Percentiles rank a stretch among this genome's conserved stretches.
Evolutionary conservation across 768 basidiomycete genomes (phyloP).

Genomic region (Xerocomus brunneocitrinus): DNA sequence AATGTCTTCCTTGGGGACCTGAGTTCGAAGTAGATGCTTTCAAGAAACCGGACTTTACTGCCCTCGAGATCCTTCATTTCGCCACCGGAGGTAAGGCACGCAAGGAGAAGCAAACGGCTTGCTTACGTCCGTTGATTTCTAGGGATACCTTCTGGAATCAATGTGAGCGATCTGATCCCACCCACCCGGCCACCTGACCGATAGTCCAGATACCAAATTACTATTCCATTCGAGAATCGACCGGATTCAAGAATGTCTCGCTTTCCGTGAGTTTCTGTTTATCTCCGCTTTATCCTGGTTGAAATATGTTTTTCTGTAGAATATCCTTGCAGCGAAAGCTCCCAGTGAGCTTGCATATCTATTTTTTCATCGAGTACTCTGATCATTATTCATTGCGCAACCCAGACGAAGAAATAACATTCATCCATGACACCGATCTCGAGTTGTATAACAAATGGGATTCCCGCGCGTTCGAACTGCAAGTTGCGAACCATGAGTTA

Average conservation of each 20-base stretch:
- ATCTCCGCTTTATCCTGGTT: background rate
- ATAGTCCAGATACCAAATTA: slow-evolving; percentile 70
- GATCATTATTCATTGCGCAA: background rate
- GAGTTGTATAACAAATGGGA: slow-evolving; percentile 77
- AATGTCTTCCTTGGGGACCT: slow-evolving; percentile 77
- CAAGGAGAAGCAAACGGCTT: background rate
- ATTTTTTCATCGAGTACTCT: background rate
- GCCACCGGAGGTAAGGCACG: slow-evolving; percentile 66
- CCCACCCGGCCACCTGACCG: background rate
- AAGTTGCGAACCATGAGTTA: slow-evolving; percentile 88
- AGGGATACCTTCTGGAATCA: slow-evolving; percentile 87
- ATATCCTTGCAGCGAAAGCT: slow-evolving; percentile 83
- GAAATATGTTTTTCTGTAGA: slow-evolving; percentile 36
- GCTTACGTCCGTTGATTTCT: background rate
- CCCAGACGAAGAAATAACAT: slow-evolving; percentile 72
- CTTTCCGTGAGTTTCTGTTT: slow-evolving; percentile 52
- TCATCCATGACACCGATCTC: slow-evolving; percentile 76
- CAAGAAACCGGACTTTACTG: slow-evolving; percentile 84
- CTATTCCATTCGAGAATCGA: slow-evolving; percentile 75
- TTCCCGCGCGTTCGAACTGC: slow-evolving; percentile 73
- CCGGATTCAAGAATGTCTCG: slow-evolving; percentile 88
- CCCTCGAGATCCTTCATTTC: slow-evolving; percentile 77
- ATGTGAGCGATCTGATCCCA: slow-evolving; percentile 40
- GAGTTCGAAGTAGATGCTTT: slow-evolving; percentile 68
- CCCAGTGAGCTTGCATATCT: slow-evolving; percentile 47